Evolutionary conservation across 2,329 filamentous ascomycete genomes (phyloP).

Genomic region (Penicillium italicum): DNA sequence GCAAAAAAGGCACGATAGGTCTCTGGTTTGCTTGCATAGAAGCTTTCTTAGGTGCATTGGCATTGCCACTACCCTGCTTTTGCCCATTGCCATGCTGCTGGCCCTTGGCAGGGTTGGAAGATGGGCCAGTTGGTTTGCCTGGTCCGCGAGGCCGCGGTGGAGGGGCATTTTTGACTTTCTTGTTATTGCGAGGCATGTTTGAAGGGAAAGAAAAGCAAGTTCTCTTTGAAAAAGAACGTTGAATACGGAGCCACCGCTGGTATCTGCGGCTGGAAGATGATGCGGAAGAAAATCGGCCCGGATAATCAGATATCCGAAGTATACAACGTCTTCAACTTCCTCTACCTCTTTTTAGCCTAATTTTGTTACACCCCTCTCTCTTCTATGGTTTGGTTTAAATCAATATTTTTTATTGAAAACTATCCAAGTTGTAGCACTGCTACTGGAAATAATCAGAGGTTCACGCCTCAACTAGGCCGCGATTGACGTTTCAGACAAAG

Average conservation of each 20-base stretch:
- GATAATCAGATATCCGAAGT: conserved; percentile 22
- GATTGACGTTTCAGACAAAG: background rate
- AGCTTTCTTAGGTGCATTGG: conserved; percentile 16
- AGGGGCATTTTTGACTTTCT: conserved; percentile 17
- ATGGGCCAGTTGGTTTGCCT: conserved; percentile 8
- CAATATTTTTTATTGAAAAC: background rate
- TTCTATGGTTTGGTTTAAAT: background rate
- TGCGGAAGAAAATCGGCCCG: conserved; percentile 8
- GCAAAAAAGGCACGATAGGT: conserved; percentile 41
- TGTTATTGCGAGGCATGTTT: conserved; percentile 22
- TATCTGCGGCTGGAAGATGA: background rate
- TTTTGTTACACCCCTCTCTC: too few relatives aligned
- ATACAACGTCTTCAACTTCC: background rate
- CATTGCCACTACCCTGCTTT: conserved; percentile 8
- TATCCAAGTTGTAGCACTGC: background rate
- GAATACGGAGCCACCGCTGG: background rate
- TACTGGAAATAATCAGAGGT: background rate
- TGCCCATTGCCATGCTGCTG: conserved; percentile 6
- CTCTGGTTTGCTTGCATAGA: conserved; percentile 24
- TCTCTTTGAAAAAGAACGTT: background rate
- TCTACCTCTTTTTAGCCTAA: background rate
- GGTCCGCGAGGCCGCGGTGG: conserved; percentile 10
- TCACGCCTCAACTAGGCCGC: conserved; percentile 3
- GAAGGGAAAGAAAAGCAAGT: background rate
- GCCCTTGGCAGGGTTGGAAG: conserved; percentile 1